These are phyloP conservation scores for Arabidopsis suecica DNA, from an alignment of 345 rosid species.

Conservation along the genomic window DNA sequence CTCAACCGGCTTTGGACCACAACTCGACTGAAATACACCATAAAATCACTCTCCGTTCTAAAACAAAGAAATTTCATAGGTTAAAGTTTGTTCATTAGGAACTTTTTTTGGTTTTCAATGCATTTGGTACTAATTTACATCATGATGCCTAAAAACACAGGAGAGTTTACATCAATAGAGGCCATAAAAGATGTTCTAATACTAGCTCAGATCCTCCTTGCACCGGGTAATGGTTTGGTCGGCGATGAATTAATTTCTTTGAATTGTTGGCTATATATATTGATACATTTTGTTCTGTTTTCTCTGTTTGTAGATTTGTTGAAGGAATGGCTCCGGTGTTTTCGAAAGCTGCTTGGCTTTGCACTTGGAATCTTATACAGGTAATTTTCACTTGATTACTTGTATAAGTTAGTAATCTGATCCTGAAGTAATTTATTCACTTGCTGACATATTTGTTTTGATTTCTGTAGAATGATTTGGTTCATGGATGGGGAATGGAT, in stretches of 20 bases:
- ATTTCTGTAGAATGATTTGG: conserved; percentile 81
- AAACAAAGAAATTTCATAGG: conserved; percentile 77
- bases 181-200: conserved; percentile 59
- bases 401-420: neutral
- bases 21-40: conserved; percentile 95
- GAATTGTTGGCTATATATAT: neutral
- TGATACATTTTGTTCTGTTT: conserved; percentile 6
- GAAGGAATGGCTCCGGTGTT: conserved; percentile 99
- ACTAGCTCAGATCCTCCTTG: conserved; percentile 93
- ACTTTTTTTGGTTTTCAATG: conserved; percentile 3
- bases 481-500: conserved; percentile 99
- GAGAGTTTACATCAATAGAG: conserved; percentile 41
- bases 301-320: conserved; percentile 67
- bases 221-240: conserved; percentile 68
- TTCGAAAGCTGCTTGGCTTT: conserved; percentile 97
- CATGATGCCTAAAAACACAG: conserved; percentile 30
- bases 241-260: neutral
- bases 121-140: conserved; percentile 21
- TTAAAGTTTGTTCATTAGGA: neutral
- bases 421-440: conserved; percentile 37
- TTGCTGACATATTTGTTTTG: conserved; percentile 1
- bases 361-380: conserved; percentile 99
- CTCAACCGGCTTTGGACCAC: conserved; percentile 93
- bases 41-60: conserved; percentile 83
- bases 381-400: conserved; percentile 44